These are phyloP conservation scores for Leucocoprinus leucothites DNA, from an alignment of 768 basidiomycete species.

Conservation along the genomic window DNA sequence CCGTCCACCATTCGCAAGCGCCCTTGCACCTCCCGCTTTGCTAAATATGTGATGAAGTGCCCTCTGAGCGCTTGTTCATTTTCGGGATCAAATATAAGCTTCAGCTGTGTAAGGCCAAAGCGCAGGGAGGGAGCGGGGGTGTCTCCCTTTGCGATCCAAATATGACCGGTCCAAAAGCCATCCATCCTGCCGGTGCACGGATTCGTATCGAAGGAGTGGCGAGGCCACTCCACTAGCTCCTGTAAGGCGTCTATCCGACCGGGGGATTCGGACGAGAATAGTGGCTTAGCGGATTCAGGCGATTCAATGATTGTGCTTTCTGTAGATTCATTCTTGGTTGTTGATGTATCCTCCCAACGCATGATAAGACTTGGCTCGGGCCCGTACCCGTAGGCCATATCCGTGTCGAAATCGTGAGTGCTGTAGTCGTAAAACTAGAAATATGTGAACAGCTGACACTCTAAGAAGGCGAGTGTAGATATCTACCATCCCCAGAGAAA, in stretches of 20 bases:
- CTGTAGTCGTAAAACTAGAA: not conserved
- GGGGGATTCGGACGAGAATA: not conserved
- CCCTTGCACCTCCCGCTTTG: not conserved
- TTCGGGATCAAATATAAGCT: not conserved
- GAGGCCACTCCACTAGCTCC: not conserved
- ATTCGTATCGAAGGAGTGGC: slow-evolving; percentile 2
- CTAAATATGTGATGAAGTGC: not conserved
- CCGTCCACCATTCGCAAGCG: not conserved
- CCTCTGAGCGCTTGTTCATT: not conserved
- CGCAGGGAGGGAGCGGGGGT: not conserved
- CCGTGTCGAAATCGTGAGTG: not conserved
- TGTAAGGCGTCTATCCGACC: not conserved
- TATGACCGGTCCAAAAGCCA: slow-evolving; percentile 5
- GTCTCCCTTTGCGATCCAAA: not conserved
- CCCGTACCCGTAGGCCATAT: not conserved
- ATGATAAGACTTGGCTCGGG: slow-evolving; percentile 2
- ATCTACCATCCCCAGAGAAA: too few relatives aligned
- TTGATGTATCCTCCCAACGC: not conserved
- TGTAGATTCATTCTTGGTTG: slow-evolving; percentile 1
- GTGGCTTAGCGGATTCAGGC: slow-evolving; percentile 2
- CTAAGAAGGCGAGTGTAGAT: too few relatives aligned
- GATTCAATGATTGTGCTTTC: not conserved
- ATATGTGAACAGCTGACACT: too few relatives aligned
- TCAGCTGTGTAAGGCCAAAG: slow-evolving; percentile 1
- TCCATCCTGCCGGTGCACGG: not conserved